Base-by-base conservation (phyloP, 345 rosid genomes). In the Aethionema arabicum region DNA sequence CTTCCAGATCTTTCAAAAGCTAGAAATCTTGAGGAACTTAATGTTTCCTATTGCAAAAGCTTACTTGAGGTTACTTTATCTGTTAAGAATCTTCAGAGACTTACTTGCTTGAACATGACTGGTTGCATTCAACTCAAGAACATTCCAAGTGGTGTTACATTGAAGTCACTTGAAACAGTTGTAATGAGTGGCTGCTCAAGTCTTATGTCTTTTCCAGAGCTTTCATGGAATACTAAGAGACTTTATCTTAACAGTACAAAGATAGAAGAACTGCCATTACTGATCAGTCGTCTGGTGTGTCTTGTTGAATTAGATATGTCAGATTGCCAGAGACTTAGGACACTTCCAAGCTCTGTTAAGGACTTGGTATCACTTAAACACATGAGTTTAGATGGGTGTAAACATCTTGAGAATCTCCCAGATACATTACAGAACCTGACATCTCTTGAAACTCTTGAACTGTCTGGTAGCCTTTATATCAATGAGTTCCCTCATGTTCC, bases 391-490 rank as follows among this genome's bases (percentile, higher is more conserved):
- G n/a, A 5, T 3, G 61, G 52, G 10, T 76, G 80, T 65, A 70
- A 40, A 33, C 32, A 47, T 42, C 73, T 79, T 31, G 69, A 56
- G 38, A 63, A 41, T 69, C 72, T 76, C 40, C 83, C 76, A 16
- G 64, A 62, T 31, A 50, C 55, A 33, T 38, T 62, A 6, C 68
- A 63, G 11, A 8, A n/a, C 5, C 66, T 78, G 61, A 67, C 54
- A 40, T 51, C 44, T 31, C 70, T 77, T n/a, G 41, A 36, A 46
- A 29, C 45, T 33, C 78, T 69, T 51, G 41, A 61, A 66, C 45
- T 77, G 6, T 65, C 39, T 39, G 51, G 67, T 56, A 61, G 68
- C 59, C 69, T 56, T 49, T 48, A 72, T 16, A 32, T 72, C 61
- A 52, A 57, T 21, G 66, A 72, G 66, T 72, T 72, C 75, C 70